Evolutionary conservation across 495 filamentous ascomycete species (phyloP).

Genomic region (Apiosordaria backusii): DNA sequence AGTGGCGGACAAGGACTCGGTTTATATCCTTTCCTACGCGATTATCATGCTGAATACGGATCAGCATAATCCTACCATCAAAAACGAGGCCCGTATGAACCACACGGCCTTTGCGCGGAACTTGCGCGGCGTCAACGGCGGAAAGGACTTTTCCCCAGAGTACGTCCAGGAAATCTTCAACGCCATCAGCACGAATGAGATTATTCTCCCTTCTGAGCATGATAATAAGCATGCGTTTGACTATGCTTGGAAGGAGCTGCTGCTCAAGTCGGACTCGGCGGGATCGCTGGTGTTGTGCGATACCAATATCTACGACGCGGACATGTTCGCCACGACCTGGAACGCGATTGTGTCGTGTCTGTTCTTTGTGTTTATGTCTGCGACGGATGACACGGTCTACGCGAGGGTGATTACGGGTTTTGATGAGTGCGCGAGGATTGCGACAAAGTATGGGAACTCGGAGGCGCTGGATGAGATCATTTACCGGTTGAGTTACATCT

Average conservation of each 20-base stretch:
- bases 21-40: slow-evolving; percentile 87
- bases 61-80: slow-evolving; percentile 90
- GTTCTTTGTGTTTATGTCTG: slow-evolving; percentile 98
- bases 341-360: slow-evolving; percentile 90
- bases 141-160: slow-evolving; percentile 77
- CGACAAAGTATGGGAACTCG: slow-evolving; percentile 75
- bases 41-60: slow-evolving; percentile 97
- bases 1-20: slow-evolving; percentile 84
- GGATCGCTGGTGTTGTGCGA: slow-evolving; percentile 74
- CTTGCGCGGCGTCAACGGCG: slow-evolving; percentile 80
- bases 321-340: slow-evolving; percentile 98
- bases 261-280: slow-evolving; percentile 77
- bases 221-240: slow-evolving; percentile 95
- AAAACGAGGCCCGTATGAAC: slow-evolving; percentile 75
- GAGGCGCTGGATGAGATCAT: slow-evolving; percentile 91
- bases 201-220: slow-evolving; percentile 95
- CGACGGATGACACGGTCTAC: slow-evolving; percentile 96
- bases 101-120: slow-evolving; percentile 78
- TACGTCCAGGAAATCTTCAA: slow-evolving; percentile 88
- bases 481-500: slow-evolving; percentile 83
- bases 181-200: slow-evolving; percentile 87
- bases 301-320: slow-evolving; percentile 91
- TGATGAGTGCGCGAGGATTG: slow-evolving; percentile 92
- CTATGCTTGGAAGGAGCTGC: slow-evolving; percentile 92
- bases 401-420: slow-evolving; percentile 90